Conservation (phyloP, 2,329 filamentous ascomycete species). For the Biscogniauxia marginata region DNA sequence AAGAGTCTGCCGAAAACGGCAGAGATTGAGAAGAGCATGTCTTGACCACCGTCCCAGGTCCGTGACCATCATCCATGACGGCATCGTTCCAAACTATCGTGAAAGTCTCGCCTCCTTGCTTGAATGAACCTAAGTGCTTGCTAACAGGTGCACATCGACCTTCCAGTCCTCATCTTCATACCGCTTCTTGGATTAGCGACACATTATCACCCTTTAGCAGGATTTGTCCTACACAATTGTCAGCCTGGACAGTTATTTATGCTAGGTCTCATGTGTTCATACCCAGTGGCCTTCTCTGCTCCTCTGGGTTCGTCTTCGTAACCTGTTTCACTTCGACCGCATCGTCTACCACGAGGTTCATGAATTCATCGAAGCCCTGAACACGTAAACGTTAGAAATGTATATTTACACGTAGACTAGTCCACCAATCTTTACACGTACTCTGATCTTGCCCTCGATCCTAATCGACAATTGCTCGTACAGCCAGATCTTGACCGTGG, state of each 20-base stretch:
- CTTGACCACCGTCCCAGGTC: not conserved
- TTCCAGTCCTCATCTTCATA: constrained; percentile 27
- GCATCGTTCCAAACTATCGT: constrained; percentile 8
- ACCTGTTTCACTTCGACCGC: constrained; percentile 87
- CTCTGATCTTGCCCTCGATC: constrained; percentile 95
- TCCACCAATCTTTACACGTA: constrained; percentile 42
- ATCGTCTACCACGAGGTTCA: constrained; percentile 97
- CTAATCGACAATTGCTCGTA: constrained; percentile 93
- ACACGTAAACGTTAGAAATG: not conserved
- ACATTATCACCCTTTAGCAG: constrained; percentile 68
- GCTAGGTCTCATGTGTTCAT: constrained; percentile 27
- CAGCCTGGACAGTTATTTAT: constrained; percentile 1
- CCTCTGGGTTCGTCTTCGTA: constrained; percentile 74
- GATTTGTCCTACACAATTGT: constrained; percentile 54
- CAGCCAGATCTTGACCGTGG: constrained; percentile 90
- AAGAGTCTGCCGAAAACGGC: constrained; percentile 32
- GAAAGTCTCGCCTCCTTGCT: not conserved
- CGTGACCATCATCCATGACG: constrained; percentile 11
- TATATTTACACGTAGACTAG: not conserved
- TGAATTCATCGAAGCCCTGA: constrained; percentile 97
- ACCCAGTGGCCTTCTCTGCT: constrained; percentile 79
- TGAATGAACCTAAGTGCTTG: not conserved
- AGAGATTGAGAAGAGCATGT: constrained; percentile 22
- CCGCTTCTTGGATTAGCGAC: constrained; percentile 53
- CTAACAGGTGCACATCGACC: constrained; percentile 24